phyloP scores from a whole-genome alignment of 768 basidiomycete species.

The Fomitopsis pulvina region DNA sequence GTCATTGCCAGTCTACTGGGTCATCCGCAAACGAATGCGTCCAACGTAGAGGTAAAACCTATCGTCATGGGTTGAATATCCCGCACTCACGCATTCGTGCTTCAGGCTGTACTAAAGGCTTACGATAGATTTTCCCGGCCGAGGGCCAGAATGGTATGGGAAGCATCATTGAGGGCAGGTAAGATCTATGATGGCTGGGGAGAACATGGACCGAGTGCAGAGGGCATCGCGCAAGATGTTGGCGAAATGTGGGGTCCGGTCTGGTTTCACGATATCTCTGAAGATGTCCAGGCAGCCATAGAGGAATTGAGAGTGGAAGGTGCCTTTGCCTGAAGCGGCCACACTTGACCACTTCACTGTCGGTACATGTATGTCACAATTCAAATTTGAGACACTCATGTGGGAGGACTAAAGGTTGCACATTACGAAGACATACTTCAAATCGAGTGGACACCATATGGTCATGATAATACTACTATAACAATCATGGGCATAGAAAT shows the following conservation, averaged over 20 bases:
- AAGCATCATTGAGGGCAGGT: conserved; percentile 34
- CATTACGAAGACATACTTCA: not conserved
- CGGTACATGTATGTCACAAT: not conserved
- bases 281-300: conserved; percentile 25
- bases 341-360: not conserved
- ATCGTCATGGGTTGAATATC: not conserved
- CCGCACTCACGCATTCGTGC: not conserved
- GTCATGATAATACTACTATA: not conserved
- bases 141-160: conserved; percentile 43
- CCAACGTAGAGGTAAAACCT: conserved; percentile 35
- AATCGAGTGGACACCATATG: not conserved
- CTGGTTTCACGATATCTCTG: conserved; percentile 38
- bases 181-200: conserved; percentile 38
- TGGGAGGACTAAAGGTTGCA: too few relatives aligned
- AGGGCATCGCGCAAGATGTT: conserved; percentile 29
- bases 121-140: conserved; percentile 41
- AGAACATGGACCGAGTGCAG: conserved; percentile 19
- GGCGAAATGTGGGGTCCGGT: conserved; percentile 39
- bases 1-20: conserved; percentile 39
- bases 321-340: not conserved
- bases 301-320: not conserved
- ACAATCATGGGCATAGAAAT: not conserved
- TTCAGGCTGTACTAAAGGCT: conserved; percentile 38
- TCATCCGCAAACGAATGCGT: conserved; percentile 32
- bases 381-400: not conserved